Evolutionary conservation across 2,329 filamentous ascomycete genomes (phyloP), one percentile per base, ranked within the genome.

Genomic region (Beauveria sp.): DNA sequence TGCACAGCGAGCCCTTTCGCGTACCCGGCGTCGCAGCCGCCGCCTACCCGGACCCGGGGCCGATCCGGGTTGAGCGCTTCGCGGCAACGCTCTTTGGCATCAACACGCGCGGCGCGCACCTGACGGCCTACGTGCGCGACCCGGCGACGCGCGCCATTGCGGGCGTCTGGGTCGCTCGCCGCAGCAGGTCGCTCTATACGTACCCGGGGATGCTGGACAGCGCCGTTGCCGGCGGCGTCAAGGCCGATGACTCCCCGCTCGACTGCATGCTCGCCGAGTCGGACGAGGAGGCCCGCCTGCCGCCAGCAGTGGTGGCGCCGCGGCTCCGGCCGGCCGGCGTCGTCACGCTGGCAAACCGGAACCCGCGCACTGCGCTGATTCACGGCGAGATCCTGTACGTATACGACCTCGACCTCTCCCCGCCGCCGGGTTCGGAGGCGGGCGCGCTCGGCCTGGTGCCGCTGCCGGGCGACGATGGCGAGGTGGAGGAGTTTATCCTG

Each of bases 181-280:
- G 90, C 18, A 83, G 86, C 52, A 76, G 73, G 54, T 81, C 78
- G 10, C 88, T 92, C 68, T 83, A 87, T 71, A 92, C 89, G 0
- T 92, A 90, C 67, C 86, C 86, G 0, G 83, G 84, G 3, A 85
- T 90, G 79, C 78, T 92, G 60, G 90, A 94, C 70, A 93, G 91
- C 68, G 89, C 88, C 7, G 90, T 92, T 16, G 90, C 89, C 0
- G 90, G 90, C 3, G 90, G 90, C 0, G 84, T 92, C 67, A 83
- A 86, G 59, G 83, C 87, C 0, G 82, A 82, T 1, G 84, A 92
- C 70, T 77, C 73, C 2, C 86, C 88, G 0, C 84, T 85, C 37
- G 84, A 86, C 61, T 88, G 86, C 68, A 78, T 92, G 62, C 77
- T 91, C 26, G 81, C 88, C 50, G 90, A 94, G 72, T 83, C 85